Conservation (phyloP, 805 yeast species). For the Candida insectorum region DNA sequence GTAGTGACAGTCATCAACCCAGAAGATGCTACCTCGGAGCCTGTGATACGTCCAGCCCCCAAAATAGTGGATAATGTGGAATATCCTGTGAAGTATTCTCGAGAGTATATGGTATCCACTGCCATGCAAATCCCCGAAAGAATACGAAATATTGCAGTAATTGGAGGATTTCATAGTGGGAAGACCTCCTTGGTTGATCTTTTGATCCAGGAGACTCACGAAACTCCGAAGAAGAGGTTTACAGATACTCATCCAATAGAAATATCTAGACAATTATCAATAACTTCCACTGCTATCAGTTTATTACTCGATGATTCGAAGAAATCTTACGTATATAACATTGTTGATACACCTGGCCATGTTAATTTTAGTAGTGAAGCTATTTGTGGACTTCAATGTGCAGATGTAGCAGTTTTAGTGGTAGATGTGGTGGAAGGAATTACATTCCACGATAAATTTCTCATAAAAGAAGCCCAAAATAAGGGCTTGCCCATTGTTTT, state of each 20-base stretch:
- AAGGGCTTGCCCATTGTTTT: constrained; percentile 53
- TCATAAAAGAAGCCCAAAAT: constrained; percentile 51
- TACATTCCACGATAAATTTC: constrained; percentile 47
- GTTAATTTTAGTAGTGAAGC: constrained; percentile 77
- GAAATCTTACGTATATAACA: constrained; percentile 56
- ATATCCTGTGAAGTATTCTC: constrained; percentile 36
- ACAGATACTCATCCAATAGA: constrained; percentile 74
- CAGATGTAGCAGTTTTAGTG: constrained; percentile 66
- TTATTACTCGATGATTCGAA: constrained; percentile 49
- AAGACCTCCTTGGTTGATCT: constrained; percentile 76
- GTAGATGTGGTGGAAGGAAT: constrained; percentile 88
- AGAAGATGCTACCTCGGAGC: constrained; percentile 22
- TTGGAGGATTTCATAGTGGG: constrained; percentile 84
- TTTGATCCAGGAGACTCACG: constrained; percentile 65
- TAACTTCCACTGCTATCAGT: constrained; percentile 61
- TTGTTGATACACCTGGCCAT: constrained; percentile 93
- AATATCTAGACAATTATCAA: constrained; percentile 63
- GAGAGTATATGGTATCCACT: constrained; percentile 56
- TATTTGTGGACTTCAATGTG: constrained; percentile 50
- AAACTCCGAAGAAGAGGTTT: constrained; percentile 44
- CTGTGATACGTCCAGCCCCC: constrained; percentile 18
- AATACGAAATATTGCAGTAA: constrained; percentile 68
- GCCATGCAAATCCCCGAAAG: constrained; percentile 53
- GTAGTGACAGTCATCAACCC: constrained; percentile 61
- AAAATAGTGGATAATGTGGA: constrained; percentile 38